These are phyloP conservation scores for Linnemannia elongata DNA, from an alignment of 192 early-diverging fungal genomes.

Conservation along the genomic window DNA sequence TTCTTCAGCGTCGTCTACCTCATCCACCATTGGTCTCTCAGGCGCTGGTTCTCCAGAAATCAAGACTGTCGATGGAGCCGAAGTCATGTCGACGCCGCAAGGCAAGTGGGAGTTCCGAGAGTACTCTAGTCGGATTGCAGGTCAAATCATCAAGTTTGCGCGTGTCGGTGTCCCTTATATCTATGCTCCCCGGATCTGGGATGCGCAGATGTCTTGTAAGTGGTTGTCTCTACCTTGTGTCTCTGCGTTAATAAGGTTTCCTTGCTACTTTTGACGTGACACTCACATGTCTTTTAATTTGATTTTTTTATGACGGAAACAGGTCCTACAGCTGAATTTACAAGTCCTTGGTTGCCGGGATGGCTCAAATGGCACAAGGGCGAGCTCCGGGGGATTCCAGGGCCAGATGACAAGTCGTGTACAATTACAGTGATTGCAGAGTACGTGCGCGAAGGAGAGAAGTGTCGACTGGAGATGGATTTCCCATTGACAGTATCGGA, in stretches of 20 bases:
- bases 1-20: not conserved
- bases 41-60: not conserved
- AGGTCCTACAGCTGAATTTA: conserved; percentile 76
- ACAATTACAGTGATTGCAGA: conserved; percentile 76
- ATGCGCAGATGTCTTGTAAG: conserved; percentile 77
- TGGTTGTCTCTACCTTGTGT: not conserved
- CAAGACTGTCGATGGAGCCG: not conserved
- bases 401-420: conserved; percentile 67
- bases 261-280: not conserved
- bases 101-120: conserved; percentile 80
- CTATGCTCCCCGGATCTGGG: conserved; percentile 80
- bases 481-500: conserved; percentile 58
- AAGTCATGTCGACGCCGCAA: not conserved
- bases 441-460: conserved; percentile 71
- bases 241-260: not conserved
- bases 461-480: conserved; percentile 55
- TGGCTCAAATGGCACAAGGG: conserved; percentile 85
- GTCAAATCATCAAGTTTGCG: conserved; percentile 73
- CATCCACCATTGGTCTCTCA: not conserved
- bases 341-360: conserved; percentile 74
- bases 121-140: conserved; percentile 76
- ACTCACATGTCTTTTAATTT: not conserved
- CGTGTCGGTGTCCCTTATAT: conserved; percentile 71
- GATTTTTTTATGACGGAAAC: not conserved
- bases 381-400: conserved; percentile 73